Conservation (phyloP, 352 stramenopile genomes). For the Pythium guiyangense region DNA sequence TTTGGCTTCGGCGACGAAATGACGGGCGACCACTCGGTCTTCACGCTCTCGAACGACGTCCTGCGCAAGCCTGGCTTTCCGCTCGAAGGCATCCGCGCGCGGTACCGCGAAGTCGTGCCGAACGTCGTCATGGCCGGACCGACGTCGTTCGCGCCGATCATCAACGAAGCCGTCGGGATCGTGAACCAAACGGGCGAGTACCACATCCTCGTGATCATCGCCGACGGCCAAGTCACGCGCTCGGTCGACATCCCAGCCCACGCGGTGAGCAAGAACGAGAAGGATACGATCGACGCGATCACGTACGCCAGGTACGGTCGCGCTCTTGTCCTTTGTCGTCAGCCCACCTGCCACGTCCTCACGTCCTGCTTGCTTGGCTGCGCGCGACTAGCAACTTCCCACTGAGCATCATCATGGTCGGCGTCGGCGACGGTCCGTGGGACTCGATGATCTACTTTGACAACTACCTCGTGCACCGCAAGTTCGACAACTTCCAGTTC, state of each 20-base stretch:
- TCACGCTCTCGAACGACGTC: slow-evolving; percentile 47
- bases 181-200: slow-evolving; percentile 74
- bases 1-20: slow-evolving; percentile 83
- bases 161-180: slow-evolving; percentile 76
- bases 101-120: slow-evolving; percentile 67
- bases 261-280: slow-evolving; percentile 79
- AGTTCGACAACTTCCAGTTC: slow-evolving; percentile 89
- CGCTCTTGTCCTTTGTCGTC: not conserved
- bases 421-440: slow-evolving; percentile 78
- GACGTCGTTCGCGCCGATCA: slow-evolving; percentile 85
- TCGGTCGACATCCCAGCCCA: slow-evolving; percentile 74
- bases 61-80: slow-evolving; percentile 39
- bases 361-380: not conserved
- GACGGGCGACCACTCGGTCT: slow-evolving; percentile 75
- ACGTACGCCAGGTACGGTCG: slow-evolving; percentile 34
- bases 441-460: slow-evolving; percentile 81
- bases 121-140: slow-evolving; percentile 78
- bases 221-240: slow-evolving; percentile 81
- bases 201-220: slow-evolving; percentile 88
- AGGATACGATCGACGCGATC: slow-evolving; percentile 86
- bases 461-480: slow-evolving; percentile 66
- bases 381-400: slow-evolving; percentile 52
- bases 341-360: not conserved
- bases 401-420: slow-evolving; percentile 77
- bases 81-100: slow-evolving; percentile 55